phyloP scores from a whole-genome alignment of 768 basidiomycete genomes.

The Termitomyces sp. region DNA sequence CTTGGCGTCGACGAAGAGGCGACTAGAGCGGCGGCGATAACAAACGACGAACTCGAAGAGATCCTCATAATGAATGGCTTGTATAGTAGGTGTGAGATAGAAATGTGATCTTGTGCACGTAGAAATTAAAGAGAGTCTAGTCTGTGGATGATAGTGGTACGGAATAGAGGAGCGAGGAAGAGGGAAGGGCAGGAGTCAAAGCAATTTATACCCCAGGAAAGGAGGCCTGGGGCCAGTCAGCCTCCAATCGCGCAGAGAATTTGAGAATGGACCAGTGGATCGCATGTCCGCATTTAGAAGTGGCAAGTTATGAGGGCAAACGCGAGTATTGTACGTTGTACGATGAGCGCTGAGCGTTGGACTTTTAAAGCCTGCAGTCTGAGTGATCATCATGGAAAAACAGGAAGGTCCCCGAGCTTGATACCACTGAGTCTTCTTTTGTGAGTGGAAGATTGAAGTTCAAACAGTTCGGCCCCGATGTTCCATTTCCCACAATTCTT shows the following conservation, averaged over 20 bases:
- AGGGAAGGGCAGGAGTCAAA: neutral
- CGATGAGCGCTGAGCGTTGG: no score
- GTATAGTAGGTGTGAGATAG: neutral
- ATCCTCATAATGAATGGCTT: constrained; percentile 35
- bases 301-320: neutral
- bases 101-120: constrained; percentile 1
- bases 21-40: constrained; percentile 45
- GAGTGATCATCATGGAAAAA: neutral
- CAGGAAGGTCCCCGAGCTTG: neutral
- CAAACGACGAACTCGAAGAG: constrained; percentile 42
- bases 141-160: constrained; percentile 12
- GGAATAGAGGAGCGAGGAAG: constrained; percentile 13
- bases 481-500: constrained; percentile 64
- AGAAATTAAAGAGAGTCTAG: constrained; percentile 3
- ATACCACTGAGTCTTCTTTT: neutral
- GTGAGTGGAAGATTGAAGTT: neutral
- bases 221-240: neutral
- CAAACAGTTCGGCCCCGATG: constrained; percentile 20
- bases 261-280: neutral
- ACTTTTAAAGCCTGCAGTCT: no score
- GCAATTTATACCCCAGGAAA: constrained; percentile 8
- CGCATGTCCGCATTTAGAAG: constrained; percentile 10
- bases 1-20: constrained; percentile 45
- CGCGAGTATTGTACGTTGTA: neutral
- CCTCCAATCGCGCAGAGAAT: neutral